Percentiles rank a stretch among this genome's conserved stretches.
These are phyloP conservation scores for Pythium rhizo-oryzae DNA, from an alignment of 352 stramenopile genomes.

Conservation along the genomic window DNA sequence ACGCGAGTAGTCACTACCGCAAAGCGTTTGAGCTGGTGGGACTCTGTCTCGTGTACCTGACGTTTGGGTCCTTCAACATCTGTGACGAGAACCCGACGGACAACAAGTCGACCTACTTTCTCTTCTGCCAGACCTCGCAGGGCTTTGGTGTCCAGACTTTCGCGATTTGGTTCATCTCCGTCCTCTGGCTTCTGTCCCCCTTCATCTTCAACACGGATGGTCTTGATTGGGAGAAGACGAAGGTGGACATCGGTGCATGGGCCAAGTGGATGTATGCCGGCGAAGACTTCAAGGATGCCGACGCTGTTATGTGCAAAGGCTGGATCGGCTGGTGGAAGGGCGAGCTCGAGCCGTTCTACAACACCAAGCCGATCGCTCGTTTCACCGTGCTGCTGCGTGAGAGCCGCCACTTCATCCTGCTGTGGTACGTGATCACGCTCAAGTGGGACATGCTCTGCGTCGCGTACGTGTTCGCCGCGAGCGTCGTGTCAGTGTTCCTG, in stretches of 20 bases:
- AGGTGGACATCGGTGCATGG: conserved; percentile 82
- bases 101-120: conserved; percentile 70
- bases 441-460: conserved; percentile 59
- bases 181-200: conserved; percentile 81
- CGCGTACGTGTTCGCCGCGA: conserved; percentile 55
- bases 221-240: conserved; percentile 83
- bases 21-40: conserved; percentile 87
- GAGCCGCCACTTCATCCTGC: conserved; percentile 78
- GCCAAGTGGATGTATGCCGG: conserved; percentile 86
- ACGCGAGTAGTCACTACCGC: conserved; percentile 86
- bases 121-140: conserved; percentile 62
- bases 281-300: conserved; percentile 63
- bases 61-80: conserved; percentile 82
- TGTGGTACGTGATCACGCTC: conserved; percentile 86
- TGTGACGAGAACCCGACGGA: conserved; percentile 53
- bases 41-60: conserved; percentile 81
- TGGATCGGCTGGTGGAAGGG: conserved; percentile 88
- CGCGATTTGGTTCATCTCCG: conserved; percentile 77
- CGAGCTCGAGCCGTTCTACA: conserved; percentile 73
- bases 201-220: conserved; percentile 91
- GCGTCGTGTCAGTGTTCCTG: conserved; percentile 54
- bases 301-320: conserved; percentile 63
- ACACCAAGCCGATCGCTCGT: conserved; percentile 67
- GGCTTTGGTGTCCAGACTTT: conserved; percentile 84
- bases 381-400: conserved; percentile 79